Base-by-base conservation (phyloP, 1,139 yeast genomes). In the Candida sojae region DNA sequence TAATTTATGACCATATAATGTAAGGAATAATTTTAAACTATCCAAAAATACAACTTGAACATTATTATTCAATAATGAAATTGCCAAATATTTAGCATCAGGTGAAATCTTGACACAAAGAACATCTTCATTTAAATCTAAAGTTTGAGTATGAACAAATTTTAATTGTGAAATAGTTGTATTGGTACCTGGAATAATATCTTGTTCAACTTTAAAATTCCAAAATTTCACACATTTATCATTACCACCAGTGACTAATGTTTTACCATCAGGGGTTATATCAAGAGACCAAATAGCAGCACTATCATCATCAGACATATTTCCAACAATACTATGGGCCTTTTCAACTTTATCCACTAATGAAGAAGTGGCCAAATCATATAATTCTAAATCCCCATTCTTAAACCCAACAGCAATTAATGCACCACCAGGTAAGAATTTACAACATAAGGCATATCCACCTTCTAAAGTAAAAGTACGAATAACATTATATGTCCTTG, bases 281-380 rank as follows among this genome's bases (percentile, higher is more conserved):
- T 93, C 97, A 56, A 93, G 73, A 1, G 96, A 84, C 98, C 98
- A 95, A 43, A 93, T 81, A 0, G 97, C 90, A 26, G 91, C 88
- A 4, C 80, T 83, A 34, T 68, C 70, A 13, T 70, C 77, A 21
- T 31, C 29, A 8, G 43, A 41, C 13, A 11, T 9, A 25, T 5
- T n/a, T 59, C 66, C 49, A 7, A 52, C 48, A 12, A 64, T 54
- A 30, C 63, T 66, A 64, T 92, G 97, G 0, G 96, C 96, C 44
- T 71, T 79, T 51, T 84, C 85, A n/a, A 88, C 79, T 30, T 82
- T 73, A 56, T 86, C 90, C 5, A 93, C 69, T 45, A 56, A 88
- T 60, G 92, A 77, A 0, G 97, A 88, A 1, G 92, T 80, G 0
- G 97, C 88, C 52, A 93, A 80, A 64, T 95, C 99, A 62, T 87